These are phyloP conservation scores for Kwoniella heveanensis DNA, from an alignment of 768 basidiomycete genomes.

Conservation along the genomic window DNA sequence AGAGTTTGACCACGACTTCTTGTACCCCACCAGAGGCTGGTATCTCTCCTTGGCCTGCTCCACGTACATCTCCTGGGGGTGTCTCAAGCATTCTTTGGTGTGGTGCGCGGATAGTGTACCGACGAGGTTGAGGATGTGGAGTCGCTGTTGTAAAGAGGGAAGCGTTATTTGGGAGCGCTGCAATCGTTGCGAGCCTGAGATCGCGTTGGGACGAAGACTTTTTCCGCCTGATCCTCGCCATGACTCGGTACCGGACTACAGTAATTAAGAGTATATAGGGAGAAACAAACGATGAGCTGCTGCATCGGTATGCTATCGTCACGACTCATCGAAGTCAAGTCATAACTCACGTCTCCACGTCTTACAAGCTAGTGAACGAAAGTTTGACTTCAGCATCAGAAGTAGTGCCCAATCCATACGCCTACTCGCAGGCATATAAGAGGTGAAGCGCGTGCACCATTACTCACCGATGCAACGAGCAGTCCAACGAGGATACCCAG, in stretches of 20 bases:
- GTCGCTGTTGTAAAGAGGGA: slow-evolving; percentile 80
- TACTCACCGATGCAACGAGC: slow-evolving; percentile 50
- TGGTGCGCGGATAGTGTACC: slow-evolving; percentile 86
- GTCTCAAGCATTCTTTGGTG: slow-evolving; percentile 86
- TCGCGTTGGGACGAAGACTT: slow-evolving; percentile 39
- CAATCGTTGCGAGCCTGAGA: slow-evolving; percentile 39
- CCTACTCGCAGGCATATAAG: too few relatives aligned
- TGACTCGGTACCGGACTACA: slow-evolving; percentile 30
- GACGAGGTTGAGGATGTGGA: slow-evolving; percentile 80
- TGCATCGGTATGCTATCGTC: background rate
- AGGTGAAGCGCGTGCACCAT: background rate
- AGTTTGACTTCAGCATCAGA: background rate
- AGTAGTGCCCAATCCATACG: too few relatives aligned
- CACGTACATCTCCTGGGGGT: slow-evolving; percentile 78
- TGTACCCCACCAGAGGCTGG: slow-evolving; percentile 76
- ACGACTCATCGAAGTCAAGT: background rate
- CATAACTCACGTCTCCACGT: slow-evolving; percentile 39
- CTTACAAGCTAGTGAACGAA: slow-evolving; percentile 37
- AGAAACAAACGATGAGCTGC: background rate
- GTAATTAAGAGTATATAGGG: background rate
- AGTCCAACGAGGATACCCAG: slow-evolving; percentile 53
- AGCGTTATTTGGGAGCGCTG: slow-evolving; percentile 56
- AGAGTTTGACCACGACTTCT: slow-evolving; percentile 57
- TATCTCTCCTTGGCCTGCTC: slow-evolving; percentile 87
- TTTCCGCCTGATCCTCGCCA: slow-evolving; percentile 44